Percentiles rank a stretch among this genome's conserved stretches.
phyloP scores from a whole-genome alignment of 805 yeast genomes.

The Middelhovenomyces tepae region DNA sequence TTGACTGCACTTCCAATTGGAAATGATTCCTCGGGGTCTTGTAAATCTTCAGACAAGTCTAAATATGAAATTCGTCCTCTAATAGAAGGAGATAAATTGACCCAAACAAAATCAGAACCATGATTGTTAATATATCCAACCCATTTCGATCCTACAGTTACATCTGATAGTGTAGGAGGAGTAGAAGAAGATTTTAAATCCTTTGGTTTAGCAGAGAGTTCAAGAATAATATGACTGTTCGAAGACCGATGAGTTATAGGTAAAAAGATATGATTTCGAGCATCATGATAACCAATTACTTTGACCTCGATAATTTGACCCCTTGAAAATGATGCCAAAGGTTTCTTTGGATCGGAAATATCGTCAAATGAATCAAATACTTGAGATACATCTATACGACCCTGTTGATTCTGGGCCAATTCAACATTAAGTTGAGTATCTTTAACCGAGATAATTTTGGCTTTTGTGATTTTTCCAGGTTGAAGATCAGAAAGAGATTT shows the following conservation, averaged over 20 bases:
- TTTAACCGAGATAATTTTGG: slow-evolving; percentile 52
- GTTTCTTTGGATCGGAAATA: slow-evolving; percentile 49
- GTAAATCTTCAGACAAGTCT: slow-evolving; percentile 50
- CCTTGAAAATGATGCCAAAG: slow-evolving; percentile 46
- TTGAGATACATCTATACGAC: slow-evolving; percentile 71
- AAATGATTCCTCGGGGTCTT: slow-evolving; percentile 44
- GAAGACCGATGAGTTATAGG: slow-evolving; percentile 54
- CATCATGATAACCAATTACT: slow-evolving; percentile 71
- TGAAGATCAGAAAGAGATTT: slow-evolving; percentile 33
- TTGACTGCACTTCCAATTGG: slow-evolving; percentile 68
- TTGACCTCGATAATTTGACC: slow-evolving; percentile 54
- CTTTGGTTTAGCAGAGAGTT: slow-evolving; percentile 48
- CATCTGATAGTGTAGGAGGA: slow-evolving; percentile 33
- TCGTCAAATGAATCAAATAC: slow-evolving; percentile 45
- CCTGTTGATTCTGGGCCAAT: slow-evolving; percentile 69
- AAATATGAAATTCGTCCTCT: slow-evolving; percentile 59
- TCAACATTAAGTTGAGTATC: slow-evolving; percentile 66
- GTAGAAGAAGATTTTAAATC: slow-evolving; percentile 26
- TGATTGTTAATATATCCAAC: slow-evolving; percentile 59
- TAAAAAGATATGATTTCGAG: too few species aligned
- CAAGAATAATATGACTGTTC: slow-evolving; percentile 50
- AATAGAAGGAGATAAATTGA: slow-evolving; percentile 57
- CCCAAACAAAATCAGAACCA: slow-evolving; percentile 54
- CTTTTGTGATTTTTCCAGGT: slow-evolving; percentile 56
- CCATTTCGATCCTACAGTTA: slow-evolving; percentile 42